Evolutionary conservation across 345 rosid species (phyloP).

Genomic region (Populus simonii): DNA sequence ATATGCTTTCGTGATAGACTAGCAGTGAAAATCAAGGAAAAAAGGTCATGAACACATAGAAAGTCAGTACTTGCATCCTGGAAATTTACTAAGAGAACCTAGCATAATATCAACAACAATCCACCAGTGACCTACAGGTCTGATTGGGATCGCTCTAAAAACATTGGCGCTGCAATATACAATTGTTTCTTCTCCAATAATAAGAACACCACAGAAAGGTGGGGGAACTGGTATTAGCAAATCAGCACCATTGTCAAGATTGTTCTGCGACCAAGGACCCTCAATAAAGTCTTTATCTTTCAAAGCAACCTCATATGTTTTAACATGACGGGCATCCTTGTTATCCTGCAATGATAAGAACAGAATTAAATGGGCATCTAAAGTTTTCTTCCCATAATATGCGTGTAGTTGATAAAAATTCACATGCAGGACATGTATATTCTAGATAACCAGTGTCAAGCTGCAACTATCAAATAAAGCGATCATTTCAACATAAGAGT

Average conservation of each 20-base stretch:
- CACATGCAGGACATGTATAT: not conserved
- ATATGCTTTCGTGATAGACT: slow-evolving; percentile 88
- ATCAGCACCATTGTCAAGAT: slow-evolving; percentile 92
- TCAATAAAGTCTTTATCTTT: slow-evolving; percentile 95
- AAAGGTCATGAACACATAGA: slow-evolving; percentile 15
- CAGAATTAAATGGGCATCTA: slow-evolving; percentile 8
- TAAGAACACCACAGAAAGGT: slow-evolving; percentile 97
- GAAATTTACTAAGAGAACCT: not conserved
- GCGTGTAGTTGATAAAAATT: not conserved
- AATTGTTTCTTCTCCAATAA: slow-evolving; percentile 91
- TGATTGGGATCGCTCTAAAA: slow-evolving; percentile 74
- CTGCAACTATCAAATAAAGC: not conserved
- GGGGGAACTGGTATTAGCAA: slow-evolving; percentile 92
- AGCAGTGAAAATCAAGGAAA: slow-evolving; percentile 20
- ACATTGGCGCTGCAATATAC: slow-evolving; percentile 89
- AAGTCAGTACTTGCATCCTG: not conserved
- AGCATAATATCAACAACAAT: slow-evolving; percentile 8
- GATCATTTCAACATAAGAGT: not conserved
- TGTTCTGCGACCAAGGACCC: slow-evolving; percentile 97
- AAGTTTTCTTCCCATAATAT: not conserved
- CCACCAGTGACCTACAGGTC: slow-evolving; percentile 55
- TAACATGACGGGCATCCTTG: slow-evolving; percentile 96
- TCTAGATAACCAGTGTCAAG: not conserved
- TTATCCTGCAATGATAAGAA: slow-evolving; percentile 59
- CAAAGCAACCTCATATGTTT: slow-evolving; percentile 89